Base-by-base conservation (phyloP, 129 eudicot species). In the Helichrysum umbraculigerum region DNA sequence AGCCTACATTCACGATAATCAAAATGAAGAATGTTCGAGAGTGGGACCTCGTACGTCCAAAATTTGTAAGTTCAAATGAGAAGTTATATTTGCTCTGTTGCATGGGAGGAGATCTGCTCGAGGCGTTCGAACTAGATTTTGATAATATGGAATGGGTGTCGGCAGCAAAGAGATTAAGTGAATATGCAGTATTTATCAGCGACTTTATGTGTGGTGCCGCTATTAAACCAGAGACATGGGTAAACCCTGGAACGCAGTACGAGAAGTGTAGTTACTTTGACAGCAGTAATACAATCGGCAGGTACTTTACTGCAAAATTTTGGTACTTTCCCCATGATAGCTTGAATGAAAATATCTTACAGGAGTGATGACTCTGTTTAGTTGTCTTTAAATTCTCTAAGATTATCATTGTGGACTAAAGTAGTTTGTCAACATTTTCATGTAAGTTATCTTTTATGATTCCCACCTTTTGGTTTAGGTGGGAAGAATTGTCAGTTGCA, bases 31-130 rank as follows among this genome's bases (percentile, higher is more conserved):
- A 42, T 56, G 28, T 66, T 4, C 19, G 7, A 17, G 28, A 10
- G 52, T 5, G 30, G 7, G 22, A 10, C 3, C 3, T 56, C 44
- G 9, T 35, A 4, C 15, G 12, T 10, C 68, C 29, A 6, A 60
- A 79, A 52, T 73, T 79, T 65, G 70, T 20, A 44, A 71, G 37
- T 78, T 78, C 35, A 6, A 32, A 22, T 28, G 54, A 62, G 47
- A 70, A 47, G 17, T 37, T 79, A 6, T 66, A 41, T 9, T 16
- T 79, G 69, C 21, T 39, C n/a, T 11, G 14, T 34, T 20, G 8
- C 5, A 21, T 22, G 9, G 12, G 32, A 33, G 2, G 17, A 21
- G 14, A 9, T 52, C 0, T 7, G 29, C 16, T 1, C 9, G 50
- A n/a, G 33, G 25, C 39, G 7, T 47, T 3, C 39, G 78, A 79